These are phyloP conservation scores for Logfia minima DNA, from an alignment of 129 eudicot species.

Conservation along the genomic window DNA sequence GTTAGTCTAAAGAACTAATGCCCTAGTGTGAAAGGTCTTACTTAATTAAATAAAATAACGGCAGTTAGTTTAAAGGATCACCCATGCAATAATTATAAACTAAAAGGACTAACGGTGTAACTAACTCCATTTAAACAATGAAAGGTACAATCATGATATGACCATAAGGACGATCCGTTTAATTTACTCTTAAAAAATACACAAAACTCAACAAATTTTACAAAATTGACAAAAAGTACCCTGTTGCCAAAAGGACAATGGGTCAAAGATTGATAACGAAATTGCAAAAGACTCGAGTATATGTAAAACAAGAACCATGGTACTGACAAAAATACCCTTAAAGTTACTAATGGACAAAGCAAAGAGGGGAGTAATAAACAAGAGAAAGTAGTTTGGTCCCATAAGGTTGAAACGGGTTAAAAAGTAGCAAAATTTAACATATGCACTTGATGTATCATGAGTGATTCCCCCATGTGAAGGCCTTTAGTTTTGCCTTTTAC, in stretches of 20 bases:
- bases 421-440: slow-evolving; percentile 23
- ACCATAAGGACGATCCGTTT: too few species aligned
- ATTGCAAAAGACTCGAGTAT: slow-evolving; percentile 15
- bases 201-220: not conserved
- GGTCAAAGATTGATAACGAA: slow-evolving; percentile 28
- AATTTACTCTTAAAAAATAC: too few species aligned
- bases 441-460: slow-evolving; percentile 42
- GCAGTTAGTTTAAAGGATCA: too few species aligned
- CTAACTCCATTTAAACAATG: too few species aligned
- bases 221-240: slow-evolving; percentile 9
- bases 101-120: too few species aligned
- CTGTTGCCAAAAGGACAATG: not conserved
- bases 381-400: slow-evolving; percentile 34
- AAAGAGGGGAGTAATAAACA: slow-evolving; percentile 12
- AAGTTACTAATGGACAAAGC: slow-evolving; percentile 1
- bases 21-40: too few species aligned
- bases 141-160: too few species aligned
- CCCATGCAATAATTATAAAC: too few species aligned
- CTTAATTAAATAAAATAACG: too few species aligned
- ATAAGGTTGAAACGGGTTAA: slow-evolving; percentile 22
- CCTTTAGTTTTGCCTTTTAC: slow-evolving; percentile 32
- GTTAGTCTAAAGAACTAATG: too few species aligned
- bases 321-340: slow-evolving; percentile 17
- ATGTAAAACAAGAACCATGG: slow-evolving; percentile 16
- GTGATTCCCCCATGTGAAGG: slow-evolving; percentile 50